Evolutionary conservation across 257 asterid genomes (phyloP).

Genomic region (Coffea canephora): DNA sequence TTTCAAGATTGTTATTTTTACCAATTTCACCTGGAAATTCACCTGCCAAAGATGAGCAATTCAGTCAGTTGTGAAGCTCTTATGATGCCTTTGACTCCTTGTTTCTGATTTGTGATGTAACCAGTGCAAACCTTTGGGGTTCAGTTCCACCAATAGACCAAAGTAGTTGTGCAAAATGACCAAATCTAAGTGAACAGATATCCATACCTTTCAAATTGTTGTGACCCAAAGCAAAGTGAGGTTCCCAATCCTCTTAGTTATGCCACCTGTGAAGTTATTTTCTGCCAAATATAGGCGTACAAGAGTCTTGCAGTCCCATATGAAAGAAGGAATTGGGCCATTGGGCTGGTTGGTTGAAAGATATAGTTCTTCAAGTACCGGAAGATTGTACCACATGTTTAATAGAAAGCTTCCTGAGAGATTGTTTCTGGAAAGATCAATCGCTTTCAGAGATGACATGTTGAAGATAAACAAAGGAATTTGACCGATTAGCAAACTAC

Average conservation of each 20-base stretch:
- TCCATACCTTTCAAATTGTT: constrained; percentile 27
- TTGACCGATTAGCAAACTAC: constrained; percentile 21
- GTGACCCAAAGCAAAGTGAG: constrained; percentile 9
- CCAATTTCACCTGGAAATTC: constrained; percentile 19
- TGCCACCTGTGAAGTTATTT: constrained; percentile 36
- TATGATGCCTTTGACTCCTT: too few species aligned
- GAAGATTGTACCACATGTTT: constrained; percentile 18
- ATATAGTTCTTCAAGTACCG: constrained; percentile 28
- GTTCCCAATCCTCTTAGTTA: constrained; percentile 16
- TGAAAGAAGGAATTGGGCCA: constrained; percentile 32
- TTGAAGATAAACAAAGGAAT: constrained; percentile 31
- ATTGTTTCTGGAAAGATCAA: constrained; percentile 30
- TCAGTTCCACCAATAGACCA: too few species aligned
- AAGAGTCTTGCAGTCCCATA: constrained; percentile 38
- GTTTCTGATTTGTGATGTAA: too few species aligned
- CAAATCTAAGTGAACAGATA: too few species aligned
- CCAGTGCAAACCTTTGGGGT: too few species aligned
- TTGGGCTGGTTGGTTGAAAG: constrained; percentile 33
- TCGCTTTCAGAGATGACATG: constrained; percentile 19
- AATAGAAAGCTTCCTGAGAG: constrained; percentile 46
- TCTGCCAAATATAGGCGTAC: constrained; percentile 12
- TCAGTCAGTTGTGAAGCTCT: neutral
- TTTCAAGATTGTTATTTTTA: constrained; percentile 20
- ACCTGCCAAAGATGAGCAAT: neutral
- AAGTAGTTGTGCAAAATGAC: too few species aligned